These are phyloP conservation scores for Sporopachydermia quercuum DNA, from an alignment of 805 yeast species.

Conservation along the genomic window DNA sequence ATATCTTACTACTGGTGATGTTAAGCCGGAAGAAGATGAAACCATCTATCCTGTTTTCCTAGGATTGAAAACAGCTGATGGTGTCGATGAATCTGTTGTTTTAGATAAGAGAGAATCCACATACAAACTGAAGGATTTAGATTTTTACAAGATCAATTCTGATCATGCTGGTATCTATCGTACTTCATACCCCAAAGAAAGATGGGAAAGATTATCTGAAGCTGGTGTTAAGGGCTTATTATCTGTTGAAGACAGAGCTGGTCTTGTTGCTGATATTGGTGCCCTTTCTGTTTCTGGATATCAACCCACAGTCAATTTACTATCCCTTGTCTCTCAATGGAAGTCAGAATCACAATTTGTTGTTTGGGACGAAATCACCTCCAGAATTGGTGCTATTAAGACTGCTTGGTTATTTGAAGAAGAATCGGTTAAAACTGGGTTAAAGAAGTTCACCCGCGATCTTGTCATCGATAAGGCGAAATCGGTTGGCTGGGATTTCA, in stretches of 20 bases:
- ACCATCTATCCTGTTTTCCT: conserved; percentile 42
- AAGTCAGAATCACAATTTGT: conserved; percentile 33
- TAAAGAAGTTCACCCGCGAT: conserved; percentile 31
- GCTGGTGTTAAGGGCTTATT: conserved; percentile 37
- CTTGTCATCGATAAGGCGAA: conserved; percentile 40
- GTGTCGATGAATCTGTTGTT: conserved; percentile 43
- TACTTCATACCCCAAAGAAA: conserved; percentile 35
- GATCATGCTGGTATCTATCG: conserved; percentile 49
- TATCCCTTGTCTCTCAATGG: conserved; percentile 38
- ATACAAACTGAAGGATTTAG: conserved; percentile 26
- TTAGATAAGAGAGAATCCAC: conserved; percentile 35
- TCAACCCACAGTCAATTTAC: conserved; percentile 31
- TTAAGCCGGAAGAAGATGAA: conserved; percentile 37
- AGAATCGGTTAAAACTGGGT: conserved; percentile 22
- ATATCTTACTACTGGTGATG: conserved; percentile 50
- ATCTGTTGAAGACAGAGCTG: conserved; percentile 45
- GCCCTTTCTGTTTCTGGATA: conserved; percentile 40
- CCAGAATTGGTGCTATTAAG: conserved; percentile 25
- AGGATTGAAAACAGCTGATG: conserved; percentile 34
- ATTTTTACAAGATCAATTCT: conserved; percentile 44
- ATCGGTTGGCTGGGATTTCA: conserved; percentile 51
- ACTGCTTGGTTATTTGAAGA: conserved; percentile 35
- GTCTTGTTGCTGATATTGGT: conserved; percentile 46
- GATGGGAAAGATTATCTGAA: conserved; percentile 36
- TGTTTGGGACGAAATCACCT: conserved; percentile 38